Base-by-base conservation (phyloP, 2,329 filamentous ascomycete species). In the Fusarium illudens region DNA sequence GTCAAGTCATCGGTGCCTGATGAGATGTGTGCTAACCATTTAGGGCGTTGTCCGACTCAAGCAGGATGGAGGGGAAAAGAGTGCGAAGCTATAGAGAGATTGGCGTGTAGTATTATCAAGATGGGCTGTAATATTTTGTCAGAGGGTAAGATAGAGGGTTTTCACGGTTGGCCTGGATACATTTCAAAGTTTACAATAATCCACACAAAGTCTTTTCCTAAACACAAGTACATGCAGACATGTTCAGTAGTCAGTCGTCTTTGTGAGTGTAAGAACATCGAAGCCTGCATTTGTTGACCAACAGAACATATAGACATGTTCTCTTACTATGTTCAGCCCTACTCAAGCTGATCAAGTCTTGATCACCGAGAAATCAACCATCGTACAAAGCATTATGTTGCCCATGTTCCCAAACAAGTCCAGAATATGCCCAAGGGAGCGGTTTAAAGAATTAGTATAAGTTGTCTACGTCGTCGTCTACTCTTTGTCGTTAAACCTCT, bases 11-110 rank as follows among this genome's bases (percentile, higher is more conserved):
- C 25, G 17, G 19, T 20, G 6, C 6, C 52, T 53, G 2, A 13
- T 34, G 58, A 25, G 39, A 34, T 17, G 15, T 22, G 19, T 71
- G 53, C 74, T 76, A 51, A 76, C 71, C 7, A 34, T 22, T 19
- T 55, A 50, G 84, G 85, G 85, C 15, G 80, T 87, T 49, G 79
- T 87, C 39, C 75, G 85, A 44, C 75, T 87, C 48, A 82, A 82
- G 73, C 82, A 84, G 64, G 77, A 80, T 15, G 78, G 73, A 4
- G 62, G 60, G 11, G 78, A 79, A 37, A 75, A 75, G 53, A 64
- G 65, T 30, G 68, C 76, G 8, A 80, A 80, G 75, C 60, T 81
- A 52, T 81, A 68, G 39, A n/a, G n/a, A 68, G 37, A 44, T 20
- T 4, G 8, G 17, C 29, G 19, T 20, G 15, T 42, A 44, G 8